phyloP scores from a whole-genome alignment of 441 rosid species.

The Sinapis alba region DNA sequence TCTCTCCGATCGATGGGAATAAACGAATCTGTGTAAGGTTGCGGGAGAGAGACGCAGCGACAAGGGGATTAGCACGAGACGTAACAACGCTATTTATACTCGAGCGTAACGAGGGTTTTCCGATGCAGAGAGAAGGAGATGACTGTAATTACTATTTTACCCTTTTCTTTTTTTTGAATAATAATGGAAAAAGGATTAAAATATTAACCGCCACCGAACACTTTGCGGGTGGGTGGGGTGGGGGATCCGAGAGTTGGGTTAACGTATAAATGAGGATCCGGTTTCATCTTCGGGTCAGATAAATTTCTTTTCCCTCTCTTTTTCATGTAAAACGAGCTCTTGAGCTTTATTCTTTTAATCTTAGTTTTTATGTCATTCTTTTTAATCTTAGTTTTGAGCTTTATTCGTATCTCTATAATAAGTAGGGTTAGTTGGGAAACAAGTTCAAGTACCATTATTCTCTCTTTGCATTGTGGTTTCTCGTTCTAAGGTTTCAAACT shows the following conservation, averaged over 20 bases:
- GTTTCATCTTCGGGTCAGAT: constrained; percentile 15
- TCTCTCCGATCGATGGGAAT: constrained; percentile 33
- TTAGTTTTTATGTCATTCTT: too few relatives aligned
- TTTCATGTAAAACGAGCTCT: too few relatives aligned
- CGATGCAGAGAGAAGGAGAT: neutral
- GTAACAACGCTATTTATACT: constrained; percentile 23
- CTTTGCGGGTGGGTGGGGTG: neutral
- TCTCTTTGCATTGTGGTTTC: too few relatives aligned
- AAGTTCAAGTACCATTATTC: too few relatives aligned
- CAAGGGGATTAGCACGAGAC: neutral
- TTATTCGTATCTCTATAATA: too few relatives aligned
- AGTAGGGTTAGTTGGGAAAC: too few relatives aligned
- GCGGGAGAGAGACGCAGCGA: constrained; percentile 45
- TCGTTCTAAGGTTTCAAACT: neutral
- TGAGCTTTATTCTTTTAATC: too few relatives aligned
- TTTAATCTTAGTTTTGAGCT: too few relatives aligned
- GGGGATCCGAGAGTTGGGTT: neutral
- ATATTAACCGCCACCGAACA: neutral
- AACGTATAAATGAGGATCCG: neutral
- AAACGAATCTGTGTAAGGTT: neutral
- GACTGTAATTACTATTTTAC: neutral
- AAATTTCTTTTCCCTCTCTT: neutral
- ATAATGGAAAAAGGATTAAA: neutral
- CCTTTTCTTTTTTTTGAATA: neutral
- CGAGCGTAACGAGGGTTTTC: constrained; percentile 32